Evolutionary conservation across 371 early-diverging fungal genomes (phyloP).

Genomic region (Mucor piriformis): DNA sequence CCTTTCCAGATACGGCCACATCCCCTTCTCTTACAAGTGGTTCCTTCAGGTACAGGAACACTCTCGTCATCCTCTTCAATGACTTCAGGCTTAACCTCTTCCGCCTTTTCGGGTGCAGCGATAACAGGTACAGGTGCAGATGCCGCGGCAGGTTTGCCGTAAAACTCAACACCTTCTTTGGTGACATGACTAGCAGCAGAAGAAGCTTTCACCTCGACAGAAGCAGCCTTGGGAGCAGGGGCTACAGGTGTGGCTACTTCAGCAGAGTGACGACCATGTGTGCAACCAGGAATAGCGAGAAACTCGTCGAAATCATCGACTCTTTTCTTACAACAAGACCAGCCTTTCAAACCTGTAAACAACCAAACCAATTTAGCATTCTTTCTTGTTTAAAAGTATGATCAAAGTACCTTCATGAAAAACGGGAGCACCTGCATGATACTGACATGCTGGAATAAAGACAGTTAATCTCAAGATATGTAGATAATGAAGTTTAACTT

Average conservation of each 20-base stretch:
- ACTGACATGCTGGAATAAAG: conserved; percentile 67
- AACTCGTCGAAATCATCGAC: conserved; percentile 93
- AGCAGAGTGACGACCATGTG: conserved; percentile 65
- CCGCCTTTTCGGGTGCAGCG: conserved; percentile 18
- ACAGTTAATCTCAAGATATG: neutral
- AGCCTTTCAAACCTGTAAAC: conserved; percentile 80
- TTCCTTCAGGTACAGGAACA: conserved; percentile 74
- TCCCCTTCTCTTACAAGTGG: conserved; percentile 82
- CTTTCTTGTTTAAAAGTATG: neutral
- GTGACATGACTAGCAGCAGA: conserved; percentile 26
- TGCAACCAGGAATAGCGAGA: conserved; percentile 82
- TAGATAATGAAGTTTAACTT: neutral
- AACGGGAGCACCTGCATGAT: conserved; percentile 84
- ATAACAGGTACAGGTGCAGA: conserved; percentile 18
- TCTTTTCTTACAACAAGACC: conserved; percentile 93
- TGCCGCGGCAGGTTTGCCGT: conserved; percentile 31
- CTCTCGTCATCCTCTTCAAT: conserved; percentile 74
- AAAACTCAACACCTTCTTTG: conserved; percentile 49
- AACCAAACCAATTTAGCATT: too few relatives aligned
- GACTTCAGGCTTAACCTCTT: conserved; percentile 28
- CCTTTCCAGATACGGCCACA: conserved; percentile 74
- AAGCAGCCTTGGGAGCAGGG: conserved; percentile 22
- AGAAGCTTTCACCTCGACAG: conserved; percentile 11
- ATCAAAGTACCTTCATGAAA: conserved; percentile 78
- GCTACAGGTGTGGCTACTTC: conserved; percentile 37